Evolutionary conservation across 768 basidiomycete species (phyloP), one percentile per base, ranked within the genome.

Genomic region (Mrakia hoshinonis): DNA sequence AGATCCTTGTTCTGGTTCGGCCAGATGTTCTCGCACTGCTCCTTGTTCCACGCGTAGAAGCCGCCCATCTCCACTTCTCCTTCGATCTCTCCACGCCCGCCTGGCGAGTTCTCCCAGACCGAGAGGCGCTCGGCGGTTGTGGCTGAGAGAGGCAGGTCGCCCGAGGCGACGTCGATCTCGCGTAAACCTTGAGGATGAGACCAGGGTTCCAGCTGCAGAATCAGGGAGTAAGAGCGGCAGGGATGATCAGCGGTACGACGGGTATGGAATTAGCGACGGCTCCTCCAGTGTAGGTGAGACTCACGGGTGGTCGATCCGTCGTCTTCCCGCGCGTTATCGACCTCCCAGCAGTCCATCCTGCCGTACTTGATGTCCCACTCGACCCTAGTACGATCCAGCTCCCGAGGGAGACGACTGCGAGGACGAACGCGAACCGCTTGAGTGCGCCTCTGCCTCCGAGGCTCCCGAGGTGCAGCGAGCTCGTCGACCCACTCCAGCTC

Each of bases 31-130:
- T 48, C 60, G 49, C 70, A 71, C 79, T 75, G 76, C 74, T 81
- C 78, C 4, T 75, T 64, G 72, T 80, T 81, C 77, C 77, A 80
- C 47, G 69, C 61, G 24, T 77, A 76, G 74, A 81, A 81, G 15
- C 75, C 75, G 9, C 77, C 77, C 31, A 78, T 76, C 51, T 81
- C 77, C 10, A 79, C 69, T 65, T 79, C 78, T 2, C 77, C 78
- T 12, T 75, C 72, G 4, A 75, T 47, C 38, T 77, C 74, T 5
- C 78, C 78, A 12, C 78, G 52, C 13, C 78, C 79, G 13, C 79
- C 75, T 3, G 66, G 66, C 9, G 31, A 5, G 7, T 20, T 20
- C 58, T 62, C 48, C 78, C 80, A 82, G 29, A 73, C 76, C 12
- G 75, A 74, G 34, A 82, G 73, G 6, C 81, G 76, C 47, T 79